phyloP scores from a whole-genome alignment of 192 early-diverging fungal genomes.

The Glomus cerebriforme region DNA sequence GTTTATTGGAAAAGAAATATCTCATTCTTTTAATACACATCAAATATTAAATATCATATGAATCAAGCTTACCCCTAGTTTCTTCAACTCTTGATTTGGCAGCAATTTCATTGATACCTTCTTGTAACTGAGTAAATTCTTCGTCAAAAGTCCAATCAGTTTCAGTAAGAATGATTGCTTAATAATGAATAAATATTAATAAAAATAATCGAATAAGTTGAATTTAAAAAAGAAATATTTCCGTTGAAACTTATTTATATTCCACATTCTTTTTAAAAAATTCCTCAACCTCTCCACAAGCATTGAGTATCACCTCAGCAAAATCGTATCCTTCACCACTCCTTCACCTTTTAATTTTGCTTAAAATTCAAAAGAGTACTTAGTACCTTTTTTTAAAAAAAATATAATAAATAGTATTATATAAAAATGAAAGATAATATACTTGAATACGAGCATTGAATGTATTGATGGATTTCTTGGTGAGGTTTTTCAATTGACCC shows the following conservation, averaged over 20 bases:
- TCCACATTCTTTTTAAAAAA: slow-evolving; percentile 38
- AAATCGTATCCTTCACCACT: slow-evolving; percentile 69
- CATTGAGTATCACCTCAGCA: slow-evolving; percentile 50
- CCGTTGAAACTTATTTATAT: not conserved
- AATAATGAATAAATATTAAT: slow-evolving; percentile 40
- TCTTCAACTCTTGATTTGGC: slow-evolving; percentile 65
- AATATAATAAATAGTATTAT: too few relatives aligned
- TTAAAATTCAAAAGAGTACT: not conserved
- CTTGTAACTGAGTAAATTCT: slow-evolving; percentile 56
- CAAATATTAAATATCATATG: too few relatives aligned
- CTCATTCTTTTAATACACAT: not conserved
- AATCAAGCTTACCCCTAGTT: slow-evolving; percentile 41
- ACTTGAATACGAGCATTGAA: slow-evolving; percentile 65
- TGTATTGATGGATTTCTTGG: slow-evolving; percentile 66
- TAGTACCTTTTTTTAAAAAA: not conserved
- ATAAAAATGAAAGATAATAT: not conserved
- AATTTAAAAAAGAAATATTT: slow-evolving; percentile 44
- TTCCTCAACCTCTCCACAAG: slow-evolving; percentile 29
- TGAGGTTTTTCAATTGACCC: slow-evolving; percentile 86
- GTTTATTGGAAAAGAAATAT: slow-evolving; percentile 34
- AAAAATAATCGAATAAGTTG: not conserved
- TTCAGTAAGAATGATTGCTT: slow-evolving; percentile 60
- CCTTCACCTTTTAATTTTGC: slow-evolving; percentile 58
- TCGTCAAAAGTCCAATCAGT: slow-evolving; percentile 73
- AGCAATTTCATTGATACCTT: slow-evolving; percentile 64